Base-by-base conservation (phyloP, 1,284 basidiomycete genomes). In the Irpex lacteus region DNA sequence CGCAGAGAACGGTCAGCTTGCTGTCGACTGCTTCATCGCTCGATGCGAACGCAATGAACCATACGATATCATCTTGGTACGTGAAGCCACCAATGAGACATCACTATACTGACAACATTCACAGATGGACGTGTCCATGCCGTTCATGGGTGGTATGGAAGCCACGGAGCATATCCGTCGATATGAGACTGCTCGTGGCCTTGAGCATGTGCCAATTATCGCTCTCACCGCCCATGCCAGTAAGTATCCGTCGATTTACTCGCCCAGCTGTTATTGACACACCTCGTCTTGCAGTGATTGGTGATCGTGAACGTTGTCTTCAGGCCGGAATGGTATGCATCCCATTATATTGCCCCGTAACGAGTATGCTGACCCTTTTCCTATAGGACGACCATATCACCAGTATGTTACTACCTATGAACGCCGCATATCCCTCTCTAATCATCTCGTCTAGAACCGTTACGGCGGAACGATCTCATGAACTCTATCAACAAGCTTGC, bases 111-210 rank as follows among this genome's bases (percentile, higher is more conserved):
- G 21, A 55, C 11, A 44, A 32, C 21, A 6, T 21, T 70, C 73
- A 13, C 69, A 98, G 88, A 98, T 99, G 98, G 97, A 99, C 73
- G 94, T 98, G 18, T 96, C 94, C 3, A 98, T 98, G 96, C 96
- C 95, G 11, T 91, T 96, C 79, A 96, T 97, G 95, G 93, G 94
- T 67, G 94, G 93, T 69, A 94, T 94, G 88, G 92, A 95, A 73
- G 93, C 94, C 1, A 95, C 94, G 0, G 88, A 93, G 69, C 78
- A 91, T 19, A 94, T 94, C 67, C 83, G 92, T 56, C 82, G 87
- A 59, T 95, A 91, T 75, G 98, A 99, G 79, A 82, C 85, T 71
- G 83, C 89, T 66, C 86, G 89, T 66, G 84, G 86, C 21, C 81
- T 95, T 49, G 78, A 87, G 32, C 84, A 89, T 6, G 95, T 91